Evolutionary conservation across 306 rosid genomes (phyloP), one percentile per base, ranked within the genome.

Genomic region (Cucumis hystrix): DNA sequence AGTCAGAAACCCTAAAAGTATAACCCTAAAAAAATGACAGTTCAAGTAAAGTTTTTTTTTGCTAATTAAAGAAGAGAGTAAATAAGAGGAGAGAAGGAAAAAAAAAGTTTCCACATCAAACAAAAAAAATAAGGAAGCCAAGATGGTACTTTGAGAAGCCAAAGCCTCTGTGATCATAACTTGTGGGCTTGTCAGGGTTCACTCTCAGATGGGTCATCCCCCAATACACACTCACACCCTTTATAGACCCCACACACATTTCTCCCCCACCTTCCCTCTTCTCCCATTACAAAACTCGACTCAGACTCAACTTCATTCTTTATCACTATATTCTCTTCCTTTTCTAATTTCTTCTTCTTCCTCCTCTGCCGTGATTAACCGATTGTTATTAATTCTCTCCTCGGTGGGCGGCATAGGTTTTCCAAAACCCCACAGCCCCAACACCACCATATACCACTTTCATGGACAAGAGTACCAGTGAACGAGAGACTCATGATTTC

Each of bases 401-500:
- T 2, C 0, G 30, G 52, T 17, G 9, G 9, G 35, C 6, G 6
- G 4, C 10, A 1, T 4, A 8, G 20, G 25, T 13, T 16, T 18
- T n/a, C 2, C 7, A 18, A 18, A 17, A 65, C 25, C 14, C 49
- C 14, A 65, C 30, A 2, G 30, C 49, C 49, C 18, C 2, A 39
- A 40, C 2, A 49, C 4, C 56, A 51, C 56, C 8, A 0, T 52
- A 17, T 20, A 15, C 30, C 30, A 28, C 59, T 59, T 43, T 80
- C 81, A 93, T 93, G 97, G 98, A 93, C 82, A 91, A 90, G 79
- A 57, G 70, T 35, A 18, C 20, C 4, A 10, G 60, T 17, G 91
- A 92, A 49, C 88, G 91, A 79, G 97, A 94, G 79, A 89, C 93
- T 20, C 97, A 84, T 58, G 96, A 94, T 83, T 91, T 93, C 91